Evolutionary conservation across 1,284 basidiomycete species (phyloP), one percentile per base, ranked within the genome.

Genomic region (Puccinia triticina): DNA sequence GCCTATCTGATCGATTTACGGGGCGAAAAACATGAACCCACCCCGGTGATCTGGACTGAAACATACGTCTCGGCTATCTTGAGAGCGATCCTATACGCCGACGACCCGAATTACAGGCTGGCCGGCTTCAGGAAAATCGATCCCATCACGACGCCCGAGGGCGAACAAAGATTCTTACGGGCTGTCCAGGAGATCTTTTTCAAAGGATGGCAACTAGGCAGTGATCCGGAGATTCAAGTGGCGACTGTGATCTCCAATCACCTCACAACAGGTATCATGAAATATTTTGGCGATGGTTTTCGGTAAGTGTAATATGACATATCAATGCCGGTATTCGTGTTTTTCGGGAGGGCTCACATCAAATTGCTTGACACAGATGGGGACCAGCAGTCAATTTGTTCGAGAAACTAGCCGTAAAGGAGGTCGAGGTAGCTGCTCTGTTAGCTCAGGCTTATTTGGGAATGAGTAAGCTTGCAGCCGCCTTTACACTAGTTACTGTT

Each of bases 161-260:
- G 92, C 29, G 96, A 99, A 87, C 88, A 93, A 72, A 90, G 94
- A 53, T 99, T 99, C 87, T 89, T 99, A 7, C 92, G 95, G 85
- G 94, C 94, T 0, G 93, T 95, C 0, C 96, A 98, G 86, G 91
- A 91, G 0, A 88, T 98, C 69, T 99, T 99, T 87, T 89, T 92
- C 87, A 95, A 97, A 88, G 96, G 96, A 43, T 99, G 96, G 97
- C 96, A 98, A 87, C 93, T 98, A 0, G 96, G 96, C 2, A 98
- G 95, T 0, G 96, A 98, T 85, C 96, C 96, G 0, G 97, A 99
- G 88, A 96, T 98, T 50, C 97, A 99, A 87, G 96, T 99, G 29
- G 96, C 96, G 0, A 98, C 96, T 0, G 90, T 96, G n/a, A 94
- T 98, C 7, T 95, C 94, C 53, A 99, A 99, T 87, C 96, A 99